Conservation (phyloP, 1,139 yeast genomes). For the Lodderomyces parapsilosis region DNA sequence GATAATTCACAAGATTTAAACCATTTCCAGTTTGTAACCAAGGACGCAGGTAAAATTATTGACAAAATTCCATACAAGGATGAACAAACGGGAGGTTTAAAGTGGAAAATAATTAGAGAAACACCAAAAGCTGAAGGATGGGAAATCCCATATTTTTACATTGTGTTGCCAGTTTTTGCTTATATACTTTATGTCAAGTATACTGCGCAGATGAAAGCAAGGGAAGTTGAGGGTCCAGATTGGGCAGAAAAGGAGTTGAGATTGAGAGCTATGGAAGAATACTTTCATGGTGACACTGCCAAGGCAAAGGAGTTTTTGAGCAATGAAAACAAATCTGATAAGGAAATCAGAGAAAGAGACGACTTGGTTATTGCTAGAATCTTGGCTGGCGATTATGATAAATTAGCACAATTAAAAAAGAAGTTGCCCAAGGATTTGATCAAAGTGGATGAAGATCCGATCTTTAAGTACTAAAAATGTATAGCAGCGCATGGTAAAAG, state of each 20-base stretch:
- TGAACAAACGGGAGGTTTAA: conserved; percentile 71
- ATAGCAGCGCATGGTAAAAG: neutral
- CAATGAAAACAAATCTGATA: conserved; percentile 55
- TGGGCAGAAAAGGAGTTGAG: conserved; percentile 88
- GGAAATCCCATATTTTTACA: conserved; percentile 74
- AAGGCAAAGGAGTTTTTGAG: conserved; percentile 57
- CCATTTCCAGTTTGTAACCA: conserved; percentile 59
- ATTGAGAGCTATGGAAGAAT: conserved; percentile 71
- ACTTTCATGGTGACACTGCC: conserved; percentile 60
- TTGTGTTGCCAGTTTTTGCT: conserved; percentile 62
- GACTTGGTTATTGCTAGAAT: conserved; percentile 80
- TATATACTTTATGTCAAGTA: conserved; percentile 46
- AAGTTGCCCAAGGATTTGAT: conserved; percentile 42
- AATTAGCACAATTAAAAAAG: conserved; percentile 67
- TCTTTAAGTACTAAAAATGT: conserved; percentile 16
- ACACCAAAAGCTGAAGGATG: conserved; percentile 79
- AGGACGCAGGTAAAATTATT: conserved; percentile 65
- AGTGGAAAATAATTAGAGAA: conserved; percentile 78
- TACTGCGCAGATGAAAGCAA: conserved; percentile 44
- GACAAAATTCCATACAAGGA: conserved; percentile 86
- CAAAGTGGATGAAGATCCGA: conserved; percentile 34
- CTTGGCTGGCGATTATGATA: conserved; percentile 82
- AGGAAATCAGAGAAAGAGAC: conserved; percentile 68
- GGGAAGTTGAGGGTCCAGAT: conserved; percentile 52
- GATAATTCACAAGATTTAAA: conserved; percentile 66